Evolutionary conservation across 2,329 filamentous ascomycete species (phyloP), one percentile per base, ranked within the genome.

Genomic region (Pseudocercospora macadamiae): DNA sequence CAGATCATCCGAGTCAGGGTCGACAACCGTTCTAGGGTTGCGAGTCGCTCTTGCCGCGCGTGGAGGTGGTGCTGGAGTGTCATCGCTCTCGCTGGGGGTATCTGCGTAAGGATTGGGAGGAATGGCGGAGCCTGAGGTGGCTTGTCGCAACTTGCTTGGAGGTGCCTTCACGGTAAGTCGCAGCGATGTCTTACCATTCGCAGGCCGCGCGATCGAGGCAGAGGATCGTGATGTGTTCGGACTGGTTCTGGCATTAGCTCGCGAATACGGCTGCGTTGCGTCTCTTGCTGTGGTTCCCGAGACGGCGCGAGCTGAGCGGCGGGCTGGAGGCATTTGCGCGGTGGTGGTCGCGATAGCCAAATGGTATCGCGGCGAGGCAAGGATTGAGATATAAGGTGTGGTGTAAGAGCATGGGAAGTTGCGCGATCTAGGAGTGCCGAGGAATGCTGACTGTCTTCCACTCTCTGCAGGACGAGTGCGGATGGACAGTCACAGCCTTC

Each of bases 101-200:
- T 70, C 69, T 25, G 66, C 63, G 32, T 73, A 71, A 23, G 70
- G 66, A 45, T 73, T 71, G 21, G 71, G 70, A 21, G 70, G 69
- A 3, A 71, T 60, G 23, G 48, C 66, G 25, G 73, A 64, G 56
- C 70, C 74, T 36, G 74, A 74, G 0, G 77, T 80, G 34, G 78
- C 79, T 57, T 81, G 75, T 54, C 78, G 73, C 21, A 82, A 73
- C 70, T 79, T 80, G 70, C 73, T 78, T 16, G 79, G 79, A 2
- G 77, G 76, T 12, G 79, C 78, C 61, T 81, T 81, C 63, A 82
- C 79, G 36, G 78, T 82, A 59, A 82, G 74, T 56, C 76, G 74
- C 56, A 81, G 76, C 51, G 76, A 79, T 59, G 75, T 76, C 60
- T 75, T 76, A 39, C 74, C 73, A 59, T 76, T 74, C 52, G 77